Percentiles rank a stretch among this genome's conserved stretches.
These are phyloP conservation scores for Schizonepeta tenuifolia DNA, from an alignment of 257 asterid genomes.

Conservation along the genomic window DNA sequence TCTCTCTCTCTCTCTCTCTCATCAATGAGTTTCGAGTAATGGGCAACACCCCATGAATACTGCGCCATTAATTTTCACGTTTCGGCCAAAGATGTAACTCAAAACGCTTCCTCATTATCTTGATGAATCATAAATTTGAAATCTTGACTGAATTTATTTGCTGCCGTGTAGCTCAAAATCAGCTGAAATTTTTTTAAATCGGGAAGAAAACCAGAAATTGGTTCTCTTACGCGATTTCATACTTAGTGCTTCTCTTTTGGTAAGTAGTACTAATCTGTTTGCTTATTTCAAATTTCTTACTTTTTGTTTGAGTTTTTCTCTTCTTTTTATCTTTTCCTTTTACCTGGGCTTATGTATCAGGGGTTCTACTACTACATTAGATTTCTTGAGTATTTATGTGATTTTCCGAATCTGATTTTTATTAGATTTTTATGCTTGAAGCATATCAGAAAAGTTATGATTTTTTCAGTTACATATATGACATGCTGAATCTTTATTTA, in stretches of 20 bases:
- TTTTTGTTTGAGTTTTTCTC: slow-evolving; percentile 19
- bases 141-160: slow-evolving; percentile 29
- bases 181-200: no score
- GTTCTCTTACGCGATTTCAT: background rate
- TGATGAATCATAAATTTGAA: slow-evolving; percentile 42
- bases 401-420: slow-evolving; percentile 10
- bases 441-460: background rate
- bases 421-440: background rate
- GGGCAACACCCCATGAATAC: slow-evolving; percentile 37
- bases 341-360: background rate
- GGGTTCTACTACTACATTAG: slow-evolving; percentile 13
- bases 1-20: slow-evolving; percentile 19
- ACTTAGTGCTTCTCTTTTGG: slow-evolving; percentile 35
- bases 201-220: slow-evolving; percentile 32
- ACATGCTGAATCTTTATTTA: background rate
- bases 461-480: slow-evolving; percentile 28
- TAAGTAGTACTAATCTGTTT: slow-evolving; percentile 20
- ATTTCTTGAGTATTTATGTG: slow-evolving; percentile 32
- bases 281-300: slow-evolving; percentile 3
- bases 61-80: slow-evolving; percentile 27
- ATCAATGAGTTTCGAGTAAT: slow-evolving; percentile 10
- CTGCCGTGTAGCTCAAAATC: slow-evolving; percentile 23
- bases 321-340: background rate
- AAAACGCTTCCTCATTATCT: slow-evolving; percentile 32
- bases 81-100: slow-evolving; percentile 29